Percentiles rank a stretch among this genome's conserved stretches.
Evolutionary conservation across 1,284 basidiomycete species (phyloP).

Genomic region (Rugosomyces carneus): DNA sequence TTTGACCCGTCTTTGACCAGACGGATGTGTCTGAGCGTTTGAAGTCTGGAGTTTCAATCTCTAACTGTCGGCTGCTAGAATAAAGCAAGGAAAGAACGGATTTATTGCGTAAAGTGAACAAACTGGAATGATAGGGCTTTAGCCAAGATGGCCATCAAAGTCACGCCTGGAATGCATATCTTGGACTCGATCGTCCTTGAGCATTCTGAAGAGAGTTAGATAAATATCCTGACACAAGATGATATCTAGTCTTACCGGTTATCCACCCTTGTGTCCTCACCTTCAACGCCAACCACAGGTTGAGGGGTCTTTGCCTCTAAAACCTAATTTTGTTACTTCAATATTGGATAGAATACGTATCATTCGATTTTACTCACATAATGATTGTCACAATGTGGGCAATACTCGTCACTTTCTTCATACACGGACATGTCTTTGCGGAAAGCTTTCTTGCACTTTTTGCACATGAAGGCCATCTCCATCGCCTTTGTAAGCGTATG

Average conservation of each 20-base stretch:
- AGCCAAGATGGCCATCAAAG: too few relatives aligned
- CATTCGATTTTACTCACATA: constrained; percentile 57
- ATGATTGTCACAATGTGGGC: constrained; percentile 97
- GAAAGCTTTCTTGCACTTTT: constrained; percentile 97
- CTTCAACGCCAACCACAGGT: constrained; percentile 80
- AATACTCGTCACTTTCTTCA: constrained; percentile 97
- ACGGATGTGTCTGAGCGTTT: too few relatives aligned
- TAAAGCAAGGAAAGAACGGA: too few relatives aligned
- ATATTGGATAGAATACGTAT: neutral
- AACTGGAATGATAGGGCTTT: too few relatives aligned
- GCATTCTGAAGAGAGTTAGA: too few relatives aligned
- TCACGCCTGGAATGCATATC: too few relatives aligned
- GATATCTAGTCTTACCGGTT: constrained; percentile 52
- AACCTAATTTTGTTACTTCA: constrained; percentile 50
- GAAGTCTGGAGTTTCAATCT: too few relatives aligned
- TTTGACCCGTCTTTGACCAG: too few relatives aligned
- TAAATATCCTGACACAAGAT: too few relatives aligned
- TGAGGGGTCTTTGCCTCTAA: constrained; percentile 91
- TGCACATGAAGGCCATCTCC: constrained; percentile 95
- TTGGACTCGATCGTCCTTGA: too few relatives aligned
- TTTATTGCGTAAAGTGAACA: too few relatives aligned
- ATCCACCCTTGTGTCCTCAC: constrained; percentile 86
- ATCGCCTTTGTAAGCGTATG: constrained; percentile 73
- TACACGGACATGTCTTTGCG: constrained; percentile 88
- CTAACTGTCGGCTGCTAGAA: too few relatives aligned